Base-by-base conservation (phyloP, 352 stramenopile genomes). In the Pythium dissotocum region DNA sequence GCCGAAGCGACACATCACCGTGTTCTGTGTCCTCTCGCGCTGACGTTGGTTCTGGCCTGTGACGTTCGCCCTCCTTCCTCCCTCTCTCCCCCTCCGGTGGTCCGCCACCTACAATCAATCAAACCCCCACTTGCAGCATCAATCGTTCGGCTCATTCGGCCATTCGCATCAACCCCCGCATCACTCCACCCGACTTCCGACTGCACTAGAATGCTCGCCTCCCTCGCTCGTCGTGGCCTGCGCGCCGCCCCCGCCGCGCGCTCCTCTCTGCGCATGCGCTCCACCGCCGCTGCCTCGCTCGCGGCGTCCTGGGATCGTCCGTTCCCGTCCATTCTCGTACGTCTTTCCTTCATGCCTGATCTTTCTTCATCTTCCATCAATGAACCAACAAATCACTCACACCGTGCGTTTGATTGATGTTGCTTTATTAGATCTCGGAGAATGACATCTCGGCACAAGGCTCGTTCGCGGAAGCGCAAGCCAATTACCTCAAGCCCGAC, bases 401-500 rank as follows among this genome's bases (percentile, higher is more conserved):
- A 16, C 6, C 18, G 2, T 54, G n/a, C 10, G 46, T 54, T 6
- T 54, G 46, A 32, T 58, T 69, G 36, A 52, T 28, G 14, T 18
- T 24, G 21, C 21, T 24, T 24, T 24, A 24, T 13, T 69, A 94
- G 86, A 87, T 94, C 40, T 88, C 84, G n/a, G 78, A 90, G 58
- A 73, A 92, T 28, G 76, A 79, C 10, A 76, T 93, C 30, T 83
- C 84, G 9, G 87, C 85, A n/a, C 85, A 95, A 63, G 87, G 87
- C 42, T 95, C 89, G 55, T 97, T 97, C 65, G 90, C 90, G 0
- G 87, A 97, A 65, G 87, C 88, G 5, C 90, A 97, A 58, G 90
- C 89, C 46, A 89, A 88, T 32, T 97, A 95, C 74, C 73, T 97
- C 13, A 72, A 91, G 70, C 90, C 90, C 16, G 87, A 97, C 68